Evolutionary conservation across 2,329 filamentous ascomycete species (phyloP).

Genomic region (Colletotrichum tofieldiae): DNA sequence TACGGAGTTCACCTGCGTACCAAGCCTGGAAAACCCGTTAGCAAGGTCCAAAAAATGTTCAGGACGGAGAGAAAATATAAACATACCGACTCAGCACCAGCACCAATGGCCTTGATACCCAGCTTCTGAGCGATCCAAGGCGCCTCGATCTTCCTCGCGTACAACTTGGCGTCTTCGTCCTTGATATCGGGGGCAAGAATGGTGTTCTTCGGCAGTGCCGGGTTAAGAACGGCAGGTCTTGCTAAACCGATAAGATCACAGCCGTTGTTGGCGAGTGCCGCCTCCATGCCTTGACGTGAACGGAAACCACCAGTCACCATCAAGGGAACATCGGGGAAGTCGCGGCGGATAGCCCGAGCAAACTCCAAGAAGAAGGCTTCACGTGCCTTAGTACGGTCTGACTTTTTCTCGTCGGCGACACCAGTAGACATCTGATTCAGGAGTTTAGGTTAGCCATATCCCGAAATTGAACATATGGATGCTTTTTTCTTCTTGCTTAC

Average conservation of each 20-base stretch:
- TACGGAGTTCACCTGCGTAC: conserved; percentile 34
- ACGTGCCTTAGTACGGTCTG: conserved; percentile 65
- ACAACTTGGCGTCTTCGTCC: conserved; percentile 53
- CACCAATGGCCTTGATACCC: conserved; percentile 44
- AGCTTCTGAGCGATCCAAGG: conserved; percentile 47
- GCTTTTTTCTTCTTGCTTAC: conserved; percentile 50
- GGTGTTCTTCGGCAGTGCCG: conserved; percentile 53
- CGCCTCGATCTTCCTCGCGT: conserved; percentile 46
- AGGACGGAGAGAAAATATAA: too few species aligned
- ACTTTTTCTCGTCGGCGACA: conserved; percentile 48
- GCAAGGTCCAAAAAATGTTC: too few species aligned
- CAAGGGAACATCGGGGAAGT: conserved; percentile 61
- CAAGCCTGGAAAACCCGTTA: conserved; percentile 13
- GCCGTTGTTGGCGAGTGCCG: conserved; percentile 53
- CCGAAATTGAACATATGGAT: conserved; percentile 50
- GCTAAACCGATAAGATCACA: conserved; percentile 61
- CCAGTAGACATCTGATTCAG: conserved; percentile 9
- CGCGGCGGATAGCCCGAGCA: conserved; percentile 64
- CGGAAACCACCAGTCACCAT: conserved; percentile 78
- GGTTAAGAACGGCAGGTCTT: conserved; percentile 57
- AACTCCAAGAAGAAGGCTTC: conserved; percentile 82
- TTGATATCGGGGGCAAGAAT: conserved; percentile 54
- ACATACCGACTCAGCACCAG: conserved; percentile 47
- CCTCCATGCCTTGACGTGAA: conserved; percentile 60
- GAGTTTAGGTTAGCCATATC: conserved; percentile 37